A percentile compares a stretch with the other conserved stretches of the same genome.
Evolutionary conservation across 306 rosid genomes (phyloP).

Genomic region (Geum urbanum): DNA sequence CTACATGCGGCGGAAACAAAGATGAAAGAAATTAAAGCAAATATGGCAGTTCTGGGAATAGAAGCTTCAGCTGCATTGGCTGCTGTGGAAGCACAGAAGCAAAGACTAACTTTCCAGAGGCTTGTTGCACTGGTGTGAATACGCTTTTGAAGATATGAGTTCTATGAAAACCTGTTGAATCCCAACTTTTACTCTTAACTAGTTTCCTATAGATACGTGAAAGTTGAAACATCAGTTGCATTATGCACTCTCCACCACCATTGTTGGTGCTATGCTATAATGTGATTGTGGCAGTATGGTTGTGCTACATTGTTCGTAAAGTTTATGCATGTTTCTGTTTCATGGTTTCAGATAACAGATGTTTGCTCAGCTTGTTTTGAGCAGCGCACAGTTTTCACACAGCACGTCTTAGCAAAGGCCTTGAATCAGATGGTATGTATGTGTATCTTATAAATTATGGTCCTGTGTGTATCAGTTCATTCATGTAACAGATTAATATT

Average conservation of each 20-base stretch:
- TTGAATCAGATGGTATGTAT: conserved; percentile 78
- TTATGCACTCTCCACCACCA: neutral
- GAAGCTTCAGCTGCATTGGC: conserved; percentile 95
- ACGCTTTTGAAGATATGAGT: conserved; percentile 15
- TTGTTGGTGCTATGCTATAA: neutral
- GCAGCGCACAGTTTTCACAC: conserved; percentile 97
- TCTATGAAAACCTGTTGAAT: neutral
- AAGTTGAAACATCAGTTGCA: neutral
- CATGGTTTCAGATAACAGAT: conserved; percentile 75
- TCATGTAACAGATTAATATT: conserved; percentile 22
- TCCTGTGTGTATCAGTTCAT: neutral
- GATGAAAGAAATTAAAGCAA: conserved; percentile 85
- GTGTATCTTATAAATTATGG: neutral
- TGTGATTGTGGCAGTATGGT: neutral
- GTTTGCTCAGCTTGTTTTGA: conserved; percentile 98
- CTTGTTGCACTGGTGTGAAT: conserved; percentile 88
- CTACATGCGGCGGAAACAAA: conserved; percentile 83
- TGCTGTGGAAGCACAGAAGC: conserved; percentile 92
- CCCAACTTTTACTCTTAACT: no score
- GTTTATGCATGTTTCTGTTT: conserved; percentile 27
- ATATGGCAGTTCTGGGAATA: conserved; percentile 88
- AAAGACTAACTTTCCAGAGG: conserved; percentile 95
- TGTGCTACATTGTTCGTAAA: neutral
- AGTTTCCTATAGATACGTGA: no score
- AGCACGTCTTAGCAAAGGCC: conserved; percentile 97